A percentile compares a stretch with the other conserved stretches of the same genome.
Conservation (phyloP, 2,329 filamentous ascomycete species). For the Cyphellophora europaea region DNA sequence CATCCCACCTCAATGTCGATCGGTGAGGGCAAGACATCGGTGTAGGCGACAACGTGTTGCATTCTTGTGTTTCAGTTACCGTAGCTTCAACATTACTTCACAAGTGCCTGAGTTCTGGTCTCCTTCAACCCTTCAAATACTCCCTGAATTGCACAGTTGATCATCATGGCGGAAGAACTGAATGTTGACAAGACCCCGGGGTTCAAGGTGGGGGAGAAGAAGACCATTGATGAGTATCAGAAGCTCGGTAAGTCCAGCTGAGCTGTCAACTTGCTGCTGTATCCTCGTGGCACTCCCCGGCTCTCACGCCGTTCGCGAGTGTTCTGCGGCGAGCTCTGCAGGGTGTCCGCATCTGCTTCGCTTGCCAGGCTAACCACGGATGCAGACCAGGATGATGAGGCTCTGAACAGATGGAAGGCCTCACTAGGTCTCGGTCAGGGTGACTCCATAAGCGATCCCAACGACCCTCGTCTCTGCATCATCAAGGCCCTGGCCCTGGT, state of each 20-base stretch:
- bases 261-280: background rate
- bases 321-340: too few relatives aligned
- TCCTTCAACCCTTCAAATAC: too few relatives aligned
- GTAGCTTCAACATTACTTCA: too few relatives aligned
- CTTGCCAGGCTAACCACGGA: slow-evolving; percentile 24
- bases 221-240: slow-evolving; percentile 89
- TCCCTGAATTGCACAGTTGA: too few relatives aligned
- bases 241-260: slow-evolving; percentile 74
- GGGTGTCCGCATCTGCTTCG: too few relatives aligned
- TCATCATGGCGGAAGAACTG: slow-evolving; percentile 74
- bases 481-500: slow-evolving; percentile 78
- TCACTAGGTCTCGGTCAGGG: slow-evolving; percentile 77
- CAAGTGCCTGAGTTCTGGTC: too few relatives aligned
- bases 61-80: too few relatives aligned
- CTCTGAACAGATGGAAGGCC: slow-evolving; percentile 93
- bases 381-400: slow-evolving; percentile 74
- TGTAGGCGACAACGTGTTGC: too few relatives aligned
- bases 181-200: slow-evolving; percentile 81
- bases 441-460: slow-evolving; percentile 62
- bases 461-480: slow-evolving; percentile 82
- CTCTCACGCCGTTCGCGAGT: too few relatives aligned
- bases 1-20: too few relatives aligned
- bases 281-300: background rate
- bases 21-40: too few relatives aligned
- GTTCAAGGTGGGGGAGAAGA: slow-evolving; percentile 98